These are phyloP conservation scores for Sporothrix curviconia DNA, from an alignment of 2,329 filamentous ascomycete species.

Conservation along the genomic window DNA sequence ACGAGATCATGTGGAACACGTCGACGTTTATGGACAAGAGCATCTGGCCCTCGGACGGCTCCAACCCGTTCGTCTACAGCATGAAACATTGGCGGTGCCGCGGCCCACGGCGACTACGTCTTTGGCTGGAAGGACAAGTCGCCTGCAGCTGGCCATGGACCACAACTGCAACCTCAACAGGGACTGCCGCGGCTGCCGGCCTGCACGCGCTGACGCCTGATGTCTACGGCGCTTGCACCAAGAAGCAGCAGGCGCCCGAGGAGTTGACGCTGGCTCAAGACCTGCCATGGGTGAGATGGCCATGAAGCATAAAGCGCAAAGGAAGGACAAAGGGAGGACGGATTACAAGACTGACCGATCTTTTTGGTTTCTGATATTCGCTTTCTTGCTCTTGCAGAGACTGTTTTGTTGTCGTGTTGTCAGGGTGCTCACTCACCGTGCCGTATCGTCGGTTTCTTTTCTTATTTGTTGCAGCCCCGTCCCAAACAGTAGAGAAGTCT, in stretches of 20 bases:
- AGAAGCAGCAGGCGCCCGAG: constrained; percentile 41
- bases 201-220: constrained; percentile 40
- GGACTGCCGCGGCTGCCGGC: constrained; percentile 35
- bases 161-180: constrained; percentile 41
- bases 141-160: constrained; percentile 44
- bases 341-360: not conserved
- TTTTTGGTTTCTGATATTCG: not conserved
- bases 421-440: not conserved
- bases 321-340: too few species aligned
- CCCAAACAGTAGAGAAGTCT: not conserved
- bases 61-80: constrained; percentile 37
- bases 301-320: constrained; percentile 27
- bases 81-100: constrained; percentile 41
- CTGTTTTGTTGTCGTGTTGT: not conserved
- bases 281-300: constrained; percentile 29
- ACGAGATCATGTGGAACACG: constrained; percentile 43
- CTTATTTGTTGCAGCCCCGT: constrained; percentile 1
- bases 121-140: constrained; percentile 45
- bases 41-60: constrained; percentile 38
- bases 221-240: constrained; percentile 40
- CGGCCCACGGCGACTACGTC: constrained; percentile 46
- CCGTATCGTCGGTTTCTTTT: not conserved
- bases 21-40: constrained; percentile 35
- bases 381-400: not conserved
- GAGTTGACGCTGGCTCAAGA: constrained; percentile 40